Evolutionary conservation across 1,284 basidiomycete genomes (phyloP).

Genomic region (Phylloporus sp.): DNA sequence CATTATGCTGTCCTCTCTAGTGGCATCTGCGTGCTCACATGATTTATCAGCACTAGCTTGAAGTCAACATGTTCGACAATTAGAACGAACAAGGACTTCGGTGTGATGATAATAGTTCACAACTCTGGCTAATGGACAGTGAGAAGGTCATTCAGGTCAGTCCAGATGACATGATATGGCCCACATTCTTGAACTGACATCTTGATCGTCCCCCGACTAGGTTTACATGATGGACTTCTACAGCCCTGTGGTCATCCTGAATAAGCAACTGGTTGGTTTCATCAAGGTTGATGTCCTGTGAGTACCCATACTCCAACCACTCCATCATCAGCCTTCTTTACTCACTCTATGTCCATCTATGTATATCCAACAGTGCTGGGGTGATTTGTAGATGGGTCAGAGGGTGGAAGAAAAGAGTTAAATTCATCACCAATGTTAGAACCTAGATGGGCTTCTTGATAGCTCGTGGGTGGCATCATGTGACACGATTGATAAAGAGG

Average conservation of each 20-base stretch:
- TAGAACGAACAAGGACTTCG: conserved; percentile 22
- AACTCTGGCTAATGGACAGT: conserved; percentile 23
- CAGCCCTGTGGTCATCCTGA: conserved; percentile 66
- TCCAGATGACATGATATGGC: neutral
- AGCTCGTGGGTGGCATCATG: no score
- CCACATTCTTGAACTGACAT: neutral
- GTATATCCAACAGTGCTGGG: no score
- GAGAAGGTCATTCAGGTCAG: conserved; percentile 31
- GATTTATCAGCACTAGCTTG: conserved; percentile 15
- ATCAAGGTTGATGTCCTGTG: conserved; percentile 61
- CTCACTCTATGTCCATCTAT: no score
- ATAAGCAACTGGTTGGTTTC: conserved; percentile 66
- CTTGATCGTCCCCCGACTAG: conserved; percentile 36
- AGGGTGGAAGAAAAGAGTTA: no score
- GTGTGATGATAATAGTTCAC: conserved; percentile 24
- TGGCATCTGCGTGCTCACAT: neutral
- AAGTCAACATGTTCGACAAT: conserved; percentile 22
- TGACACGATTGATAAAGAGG: no score
- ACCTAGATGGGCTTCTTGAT: no score
- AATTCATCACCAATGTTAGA: no score
- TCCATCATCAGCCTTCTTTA: no score
- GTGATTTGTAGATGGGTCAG: no score
- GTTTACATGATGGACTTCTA: conserved; percentile 65
- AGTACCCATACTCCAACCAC: no score
- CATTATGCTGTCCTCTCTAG: neutral